Conservation (phyloP, 768 basidiomycete genomes). For the Boletus pseudo-olivaceus region DNA sequence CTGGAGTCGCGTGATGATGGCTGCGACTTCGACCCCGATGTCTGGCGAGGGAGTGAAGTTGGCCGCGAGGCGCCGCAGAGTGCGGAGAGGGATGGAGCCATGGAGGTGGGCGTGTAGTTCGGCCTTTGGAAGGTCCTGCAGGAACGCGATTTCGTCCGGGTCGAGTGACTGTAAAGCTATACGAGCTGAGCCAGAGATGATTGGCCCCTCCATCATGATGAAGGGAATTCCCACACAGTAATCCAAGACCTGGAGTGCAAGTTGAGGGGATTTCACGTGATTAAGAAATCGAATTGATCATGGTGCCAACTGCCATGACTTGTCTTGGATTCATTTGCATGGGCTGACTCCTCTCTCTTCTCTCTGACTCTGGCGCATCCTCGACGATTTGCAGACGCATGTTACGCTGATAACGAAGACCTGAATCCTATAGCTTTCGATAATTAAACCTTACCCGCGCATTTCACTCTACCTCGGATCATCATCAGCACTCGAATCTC, state of each 20-base stretch:
- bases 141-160: conserved; percentile 50
- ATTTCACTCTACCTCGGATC: not conserved
- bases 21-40: conserved; percentile 36
- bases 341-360: not conserved
- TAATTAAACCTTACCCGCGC: not conserved
- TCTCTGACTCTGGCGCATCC: not conserved
- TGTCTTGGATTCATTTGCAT: not conserved
- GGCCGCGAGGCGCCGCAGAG: conserved; percentile 59
- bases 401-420: not conserved
- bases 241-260: too few species aligned
- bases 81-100: conserved; percentile 70
- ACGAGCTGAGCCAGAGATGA: conserved; percentile 34
- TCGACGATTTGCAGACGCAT: conserved; percentile 2
- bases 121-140: conserved; percentile 68
- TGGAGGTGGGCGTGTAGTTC: conserved; percentile 87
- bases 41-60: conserved; percentile 31
- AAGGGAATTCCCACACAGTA: not conserved
- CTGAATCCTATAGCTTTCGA: not conserved
- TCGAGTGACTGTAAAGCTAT: conserved; percentile 54
- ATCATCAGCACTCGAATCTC: not conserved
- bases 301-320: too few species aligned
- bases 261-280: conserved; percentile 9
- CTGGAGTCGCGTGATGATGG: conserved; percentile 41
- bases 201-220: not conserved
- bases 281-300: conserved; percentile 2